phyloP scores from a whole-genome alignment of 805 yeast species.

The Monosporozyma yasuniensis region DNA sequence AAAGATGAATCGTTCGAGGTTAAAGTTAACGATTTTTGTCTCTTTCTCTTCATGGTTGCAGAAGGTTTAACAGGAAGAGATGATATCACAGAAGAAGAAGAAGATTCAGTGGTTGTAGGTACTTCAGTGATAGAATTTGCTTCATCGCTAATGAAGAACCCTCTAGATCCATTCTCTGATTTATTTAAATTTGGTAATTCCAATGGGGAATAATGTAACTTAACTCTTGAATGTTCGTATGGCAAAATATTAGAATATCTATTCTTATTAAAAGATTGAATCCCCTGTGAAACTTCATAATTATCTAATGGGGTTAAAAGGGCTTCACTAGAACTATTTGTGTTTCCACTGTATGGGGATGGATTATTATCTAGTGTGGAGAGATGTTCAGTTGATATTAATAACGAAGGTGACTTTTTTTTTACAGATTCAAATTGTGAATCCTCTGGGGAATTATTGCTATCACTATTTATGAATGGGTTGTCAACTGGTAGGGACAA shows the following conservation, averaged over 20 bases:
- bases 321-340: conserved; percentile 11
- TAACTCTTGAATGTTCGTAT: conserved; percentile 76
- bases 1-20: neutral
- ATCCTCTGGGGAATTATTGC: neutral
- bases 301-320: conserved; percentile 25
- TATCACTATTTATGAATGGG: neutral
- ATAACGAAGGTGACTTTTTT: conserved; percentile 2
- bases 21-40: neutral
- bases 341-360: conserved; percentile 1
- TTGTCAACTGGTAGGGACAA: neutral
- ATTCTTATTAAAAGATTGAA: conserved; percentile 70
- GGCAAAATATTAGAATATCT: conserved; percentile 82
- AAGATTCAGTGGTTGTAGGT: neutral
- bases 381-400: neutral
- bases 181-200: neutral
- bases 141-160: conserved; percentile 1
- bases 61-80: neutral
- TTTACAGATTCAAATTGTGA: neutral
- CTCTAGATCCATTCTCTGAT: neutral
- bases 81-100: neutral
- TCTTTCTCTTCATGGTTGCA: neutral
- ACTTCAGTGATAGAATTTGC: neutral
- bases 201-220: conserved; percentile 28
- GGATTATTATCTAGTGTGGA: conserved; percentile 4
- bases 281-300: conserved; percentile 52